These are phyloP conservation scores for Fragaria nilgerrensis DNA, from an alignment of 306 rosid genomes.

Conservation along the genomic window DNA sequence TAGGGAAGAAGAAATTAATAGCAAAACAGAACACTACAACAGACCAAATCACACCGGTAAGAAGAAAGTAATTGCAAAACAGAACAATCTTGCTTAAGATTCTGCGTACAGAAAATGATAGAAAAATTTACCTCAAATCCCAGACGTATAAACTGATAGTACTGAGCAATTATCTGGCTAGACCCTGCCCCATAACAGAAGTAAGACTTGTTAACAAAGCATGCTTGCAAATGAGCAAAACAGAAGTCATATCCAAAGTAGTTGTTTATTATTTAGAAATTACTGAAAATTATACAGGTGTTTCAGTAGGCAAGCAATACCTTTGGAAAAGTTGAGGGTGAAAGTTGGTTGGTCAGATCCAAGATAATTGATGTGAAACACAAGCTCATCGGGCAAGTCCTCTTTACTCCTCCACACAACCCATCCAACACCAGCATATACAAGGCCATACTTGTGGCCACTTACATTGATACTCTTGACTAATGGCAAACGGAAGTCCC, in stretches of 20 bases:
- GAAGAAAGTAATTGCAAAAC: not conserved
- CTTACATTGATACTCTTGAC: constrained; percentile 90
- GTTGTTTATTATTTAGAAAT: not conserved
- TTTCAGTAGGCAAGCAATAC: constrained; percentile 29
- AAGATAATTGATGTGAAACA: constrained; percentile 87
- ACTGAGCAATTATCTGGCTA: constrained; percentile 88
- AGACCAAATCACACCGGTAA: not conserved
- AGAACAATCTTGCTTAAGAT: not conserved
- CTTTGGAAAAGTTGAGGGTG: constrained; percentile 92
- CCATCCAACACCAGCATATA: constrained; percentile 91
- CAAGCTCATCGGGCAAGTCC: constrained; percentile 82
- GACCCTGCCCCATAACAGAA: constrained; percentile 48
- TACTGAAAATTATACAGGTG: not conserved
- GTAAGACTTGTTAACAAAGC: not conserved
- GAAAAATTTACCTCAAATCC: constrained; percentile 67
- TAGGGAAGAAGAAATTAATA: constrained; percentile 3
- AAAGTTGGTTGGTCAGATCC: constrained; percentile 95
- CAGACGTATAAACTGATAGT: constrained; percentile 78
- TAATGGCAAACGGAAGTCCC: constrained; percentile 81
- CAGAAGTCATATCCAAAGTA: not conserved
- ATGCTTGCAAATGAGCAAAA: not conserved
- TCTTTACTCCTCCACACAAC: constrained; percentile 79
- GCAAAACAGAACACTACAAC: constrained; percentile 1
- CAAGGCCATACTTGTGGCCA: constrained; percentile 93
- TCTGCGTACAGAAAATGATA: not conserved